Evolutionary conservation across 148 eudicot genomes (phyloP).

Genomic region (Cornus suecica): DNA sequence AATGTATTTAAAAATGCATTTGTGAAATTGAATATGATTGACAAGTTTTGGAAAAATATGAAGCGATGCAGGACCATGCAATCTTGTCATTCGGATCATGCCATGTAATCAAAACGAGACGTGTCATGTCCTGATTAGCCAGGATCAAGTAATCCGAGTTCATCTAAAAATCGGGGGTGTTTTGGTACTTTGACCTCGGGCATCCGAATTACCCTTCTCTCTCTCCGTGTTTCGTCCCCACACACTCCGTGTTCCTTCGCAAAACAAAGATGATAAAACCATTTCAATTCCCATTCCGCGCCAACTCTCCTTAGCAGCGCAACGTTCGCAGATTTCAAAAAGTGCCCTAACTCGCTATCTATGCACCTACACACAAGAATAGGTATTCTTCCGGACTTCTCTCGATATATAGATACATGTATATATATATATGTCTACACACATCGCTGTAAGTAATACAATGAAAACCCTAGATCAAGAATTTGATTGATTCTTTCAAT

Average conservation of each 20-base stretch:
- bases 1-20: too few species aligned
- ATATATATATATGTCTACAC: neutral
- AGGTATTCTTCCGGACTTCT: neutral
- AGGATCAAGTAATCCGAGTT: too few species aligned
- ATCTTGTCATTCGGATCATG: too few species aligned
- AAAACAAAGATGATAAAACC: neutral
- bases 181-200: too few species aligned
- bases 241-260: neutral
- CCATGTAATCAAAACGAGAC: too few species aligned
- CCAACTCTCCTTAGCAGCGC: neutral
- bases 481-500: neutral
- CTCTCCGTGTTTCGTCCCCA: too few species aligned
- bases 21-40: too few species aligned
- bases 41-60: too few species aligned
- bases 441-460: too few species aligned
- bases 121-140: too few species aligned
- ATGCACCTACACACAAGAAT: neutral
- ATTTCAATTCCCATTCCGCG: neutral
- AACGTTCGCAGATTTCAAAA: neutral
- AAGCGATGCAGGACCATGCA: too few species aligned
- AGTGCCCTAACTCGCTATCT: neutral
- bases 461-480: conserved; percentile 8
- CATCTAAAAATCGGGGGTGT: too few species aligned
- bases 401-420: neutral
- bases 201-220: neutral